phyloP scores from a whole-genome alignment of 2,329 filamentous ascomycete species.

The Dactylonectria macrodidyma region DNA sequence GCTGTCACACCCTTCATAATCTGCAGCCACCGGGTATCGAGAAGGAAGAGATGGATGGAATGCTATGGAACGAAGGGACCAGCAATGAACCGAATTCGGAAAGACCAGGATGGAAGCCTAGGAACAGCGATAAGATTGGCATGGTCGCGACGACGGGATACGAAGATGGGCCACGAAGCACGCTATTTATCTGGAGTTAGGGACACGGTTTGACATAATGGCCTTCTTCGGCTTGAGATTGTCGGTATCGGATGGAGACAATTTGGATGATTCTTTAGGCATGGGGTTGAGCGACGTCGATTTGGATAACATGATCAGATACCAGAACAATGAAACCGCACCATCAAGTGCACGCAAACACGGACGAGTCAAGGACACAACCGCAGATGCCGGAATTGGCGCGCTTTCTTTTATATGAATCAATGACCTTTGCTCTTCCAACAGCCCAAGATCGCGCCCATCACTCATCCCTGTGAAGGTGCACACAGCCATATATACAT shows the following conservation, averaged over 20 bases:
- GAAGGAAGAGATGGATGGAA: not conserved
- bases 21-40: not conserved
- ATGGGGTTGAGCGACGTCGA: constrained; percentile 32
- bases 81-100: constrained; percentile 1
- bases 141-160: not conserved
- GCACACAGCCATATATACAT: constrained; percentile 19
- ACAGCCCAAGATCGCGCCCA: constrained; percentile 8
- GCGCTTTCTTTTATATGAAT: constrained; percentile 3
- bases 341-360: not conserved
- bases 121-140: not conserved
- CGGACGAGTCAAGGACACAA: not conserved
- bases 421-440: constrained; percentile 6
- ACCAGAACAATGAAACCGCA: constrained; percentile 26
- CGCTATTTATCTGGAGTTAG: constrained; percentile 39
- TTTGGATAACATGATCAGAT: constrained; percentile 24
- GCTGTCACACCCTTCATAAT: not conserved
- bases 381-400: not conserved
- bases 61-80: not conserved
- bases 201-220: constrained; percentile 23
- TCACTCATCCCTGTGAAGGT: not conserved
- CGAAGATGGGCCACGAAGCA: not conserved
- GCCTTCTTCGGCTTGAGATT: constrained; percentile 21
- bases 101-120: not conserved
- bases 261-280: constrained; percentile 20
- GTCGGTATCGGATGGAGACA: constrained; percentile 25